Evolutionary conservation across 2,329 filamentous ascomycete genomes (phyloP).

Genomic region (Paecilomyces niveus): DNA sequence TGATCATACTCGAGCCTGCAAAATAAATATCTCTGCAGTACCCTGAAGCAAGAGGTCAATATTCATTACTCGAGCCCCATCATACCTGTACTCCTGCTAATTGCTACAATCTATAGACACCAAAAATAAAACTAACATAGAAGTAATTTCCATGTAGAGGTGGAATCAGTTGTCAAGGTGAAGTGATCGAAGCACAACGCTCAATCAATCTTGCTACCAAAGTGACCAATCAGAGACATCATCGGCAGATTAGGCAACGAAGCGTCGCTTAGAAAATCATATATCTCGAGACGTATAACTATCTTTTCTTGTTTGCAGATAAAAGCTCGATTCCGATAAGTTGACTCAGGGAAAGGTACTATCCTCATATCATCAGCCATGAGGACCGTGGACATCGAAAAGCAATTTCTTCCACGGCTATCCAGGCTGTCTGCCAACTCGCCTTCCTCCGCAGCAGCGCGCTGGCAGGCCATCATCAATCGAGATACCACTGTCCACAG

Average conservation of each 20-base stretch:
- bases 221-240: slow-evolving; percentile 25
- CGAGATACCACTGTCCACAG: slow-evolving; percentile 38
- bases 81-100: too few species aligned
- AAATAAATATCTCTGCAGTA: too few species aligned
- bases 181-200: background rate
- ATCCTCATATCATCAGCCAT: background rate
- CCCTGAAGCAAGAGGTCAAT: too few species aligned
- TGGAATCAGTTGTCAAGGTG: background rate
- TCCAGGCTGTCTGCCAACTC: background rate
- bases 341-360: background rate
- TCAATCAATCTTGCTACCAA: slow-evolving; percentile 18
- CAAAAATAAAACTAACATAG: too few species aligned
- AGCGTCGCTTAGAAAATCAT: background rate
- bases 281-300: background rate
- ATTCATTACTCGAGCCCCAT: too few species aligned
- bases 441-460: slow-evolving; percentile 13
- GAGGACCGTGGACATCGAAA: background rate
- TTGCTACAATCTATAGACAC: too few species aligned
- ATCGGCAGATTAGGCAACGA: background rate
- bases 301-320: background rate
- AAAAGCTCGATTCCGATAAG: background rate
- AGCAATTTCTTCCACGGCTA: background rate
- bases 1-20: too few species aligned
- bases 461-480: slow-evolving; percentile 39
- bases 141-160: background rate